Evolutionary conservation across 176 grass and related monocot species (phyloP).

Genomic region (Zizania latifolia): DNA sequence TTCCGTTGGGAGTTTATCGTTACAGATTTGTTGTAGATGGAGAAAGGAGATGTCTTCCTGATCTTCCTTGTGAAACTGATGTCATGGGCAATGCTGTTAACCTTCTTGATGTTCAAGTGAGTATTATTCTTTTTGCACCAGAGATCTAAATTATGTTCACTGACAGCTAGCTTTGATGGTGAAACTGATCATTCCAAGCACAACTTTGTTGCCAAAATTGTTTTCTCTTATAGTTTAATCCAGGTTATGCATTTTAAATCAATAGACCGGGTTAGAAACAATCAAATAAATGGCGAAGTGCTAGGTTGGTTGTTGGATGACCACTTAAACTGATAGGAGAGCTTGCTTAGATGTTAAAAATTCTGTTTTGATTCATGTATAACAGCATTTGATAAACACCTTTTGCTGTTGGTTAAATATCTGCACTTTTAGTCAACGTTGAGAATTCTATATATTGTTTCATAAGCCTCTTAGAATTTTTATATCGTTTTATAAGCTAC

Average conservation of each 20-base stretch:
- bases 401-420: neutral
- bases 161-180: neutral
- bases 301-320: neutral
- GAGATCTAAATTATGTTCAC: neutral
- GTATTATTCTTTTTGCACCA: conserved; percentile 26
- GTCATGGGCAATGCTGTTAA: conserved; percentile 67
- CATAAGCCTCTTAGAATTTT: neutral
- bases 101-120: conserved; percentile 96
- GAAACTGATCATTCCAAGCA: neutral
- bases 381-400: neutral
- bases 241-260: neutral
- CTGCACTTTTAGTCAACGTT: neutral
- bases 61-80: conserved; percentile 78
- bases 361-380: neutral
- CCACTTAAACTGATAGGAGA: neutral
- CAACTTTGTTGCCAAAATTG: neutral
- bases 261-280: neutral
- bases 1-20: conserved; percentile 83
- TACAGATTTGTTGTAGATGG: conserved; percentile 95
- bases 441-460: neutral
- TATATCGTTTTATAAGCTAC: neutral
- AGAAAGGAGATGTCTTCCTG: conserved; percentile 64
- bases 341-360: neutral
- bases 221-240: neutral
- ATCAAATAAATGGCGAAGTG: neutral